Conservation (phyloP, 2,329 filamentous ascomycete species). For the Alternaria angustiovoidea region DNA sequence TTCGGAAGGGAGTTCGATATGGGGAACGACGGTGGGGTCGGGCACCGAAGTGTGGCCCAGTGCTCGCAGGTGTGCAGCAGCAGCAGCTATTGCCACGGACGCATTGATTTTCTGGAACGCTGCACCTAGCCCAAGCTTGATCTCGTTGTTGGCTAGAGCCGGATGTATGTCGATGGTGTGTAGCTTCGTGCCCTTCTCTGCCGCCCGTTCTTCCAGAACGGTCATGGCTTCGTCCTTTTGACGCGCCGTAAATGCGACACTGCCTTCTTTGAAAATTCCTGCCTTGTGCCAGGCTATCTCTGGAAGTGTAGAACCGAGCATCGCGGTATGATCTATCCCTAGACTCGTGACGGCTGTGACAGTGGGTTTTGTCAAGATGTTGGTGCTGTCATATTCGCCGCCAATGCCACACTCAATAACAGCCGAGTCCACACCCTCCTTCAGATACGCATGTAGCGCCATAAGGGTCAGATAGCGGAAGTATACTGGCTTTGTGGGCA, state of each 20-base stretch:
- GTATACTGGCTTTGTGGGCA: constrained; percentile 80
- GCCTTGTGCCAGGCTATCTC: constrained; percentile 93
- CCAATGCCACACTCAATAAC: constrained; percentile 95
- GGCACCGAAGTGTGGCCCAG: constrained; percentile 55
- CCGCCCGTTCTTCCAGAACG: constrained; percentile 65
- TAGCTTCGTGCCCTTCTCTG: constrained; percentile 58
- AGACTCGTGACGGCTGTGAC: constrained; percentile 79
- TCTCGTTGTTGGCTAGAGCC: constrained; percentile 51
- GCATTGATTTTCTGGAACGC: constrained; percentile 71
- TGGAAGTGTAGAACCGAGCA: constrained; percentile 80
- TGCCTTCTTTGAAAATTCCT: constrained; percentile 78
- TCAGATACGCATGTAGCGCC: constrained; percentile 82
- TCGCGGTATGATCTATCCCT: constrained; percentile 83
- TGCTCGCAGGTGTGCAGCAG: constrained; percentile 64
- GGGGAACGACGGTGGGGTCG: constrained; percentile 36
- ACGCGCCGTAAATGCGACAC: constrained; percentile 68
- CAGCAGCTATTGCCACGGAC: constrained; percentile 66
- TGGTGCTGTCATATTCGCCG: constrained; percentile 92
- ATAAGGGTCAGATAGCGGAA: constrained; percentile 91
- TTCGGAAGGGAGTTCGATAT: constrained; percentile 62
- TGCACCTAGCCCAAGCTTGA: constrained; percentile 67
- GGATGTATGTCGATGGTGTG: constrained; percentile 60
- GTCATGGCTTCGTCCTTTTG: constrained; percentile 64
- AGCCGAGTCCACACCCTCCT: constrained; percentile 77
- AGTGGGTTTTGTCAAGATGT: constrained; percentile 76